Evolutionary conservation across 257 asterid genomes (phyloP).

Genomic region (Solanum bukasovii): DNA sequence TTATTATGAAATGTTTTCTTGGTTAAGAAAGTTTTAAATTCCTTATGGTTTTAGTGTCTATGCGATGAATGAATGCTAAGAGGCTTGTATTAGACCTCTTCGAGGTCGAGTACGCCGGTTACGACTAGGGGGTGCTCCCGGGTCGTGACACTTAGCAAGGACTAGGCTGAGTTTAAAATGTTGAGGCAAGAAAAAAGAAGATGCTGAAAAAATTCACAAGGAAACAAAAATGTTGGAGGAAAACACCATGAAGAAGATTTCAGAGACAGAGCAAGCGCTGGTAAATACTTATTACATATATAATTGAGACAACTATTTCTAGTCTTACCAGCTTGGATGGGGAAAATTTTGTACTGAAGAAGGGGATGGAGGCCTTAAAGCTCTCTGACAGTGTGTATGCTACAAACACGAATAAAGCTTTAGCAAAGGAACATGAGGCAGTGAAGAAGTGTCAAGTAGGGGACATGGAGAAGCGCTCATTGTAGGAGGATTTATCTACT

Average conservation of each 20-base stretch:
- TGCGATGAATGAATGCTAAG: too few species aligned
- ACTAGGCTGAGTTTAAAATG: slow-evolving; percentile 46
- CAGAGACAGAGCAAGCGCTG: slow-evolving; percentile 53
- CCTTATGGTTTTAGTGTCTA: too few species aligned
- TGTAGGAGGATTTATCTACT: slow-evolving; percentile 26
- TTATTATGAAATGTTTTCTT: too few species aligned
- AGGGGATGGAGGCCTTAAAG: slow-evolving; percentile 24
- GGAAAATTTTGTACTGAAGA: slow-evolving; percentile 27
- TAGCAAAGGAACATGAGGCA: slow-evolving; percentile 40
- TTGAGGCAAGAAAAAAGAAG: slow-evolving; percentile 64
- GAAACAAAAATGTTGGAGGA: slow-evolving; percentile 50
- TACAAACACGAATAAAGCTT: slow-evolving; percentile 28
- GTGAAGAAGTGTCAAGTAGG: slow-evolving; percentile 31
- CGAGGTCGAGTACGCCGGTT: too few species aligned
- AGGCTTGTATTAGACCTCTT: too few species aligned
- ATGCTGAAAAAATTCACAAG: slow-evolving; percentile 35
- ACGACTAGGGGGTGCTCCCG: too few species aligned
- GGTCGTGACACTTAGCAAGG: slow-evolving; percentile 59
- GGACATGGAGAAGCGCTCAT: slow-evolving; percentile 28
- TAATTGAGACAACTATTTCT: slow-evolving; percentile 30
- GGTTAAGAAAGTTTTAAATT: too few species aligned
- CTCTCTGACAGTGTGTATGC: slow-evolving; percentile 10
- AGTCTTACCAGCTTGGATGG: slow-evolving; percentile 27
- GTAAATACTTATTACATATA: slow-evolving; percentile 33
- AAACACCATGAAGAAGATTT: slow-evolving; percentile 35